Conservation (phyloP, 2,329 filamentous ascomycete genomes). For the Pseudogymnoascus sp. region DNA sequence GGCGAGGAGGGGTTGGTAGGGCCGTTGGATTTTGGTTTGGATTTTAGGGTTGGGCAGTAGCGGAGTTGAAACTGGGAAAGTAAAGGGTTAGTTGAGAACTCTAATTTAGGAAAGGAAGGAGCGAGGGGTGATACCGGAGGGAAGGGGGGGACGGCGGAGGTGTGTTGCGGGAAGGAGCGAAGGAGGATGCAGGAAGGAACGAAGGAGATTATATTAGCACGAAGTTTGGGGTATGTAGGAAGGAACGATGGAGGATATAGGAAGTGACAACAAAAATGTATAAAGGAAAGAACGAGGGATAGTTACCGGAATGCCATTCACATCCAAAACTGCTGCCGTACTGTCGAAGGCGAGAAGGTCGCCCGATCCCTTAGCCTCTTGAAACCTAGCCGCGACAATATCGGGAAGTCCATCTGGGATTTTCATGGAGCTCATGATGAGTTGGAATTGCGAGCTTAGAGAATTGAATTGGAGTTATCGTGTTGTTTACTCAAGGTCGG, state of each 20-base stretch:
- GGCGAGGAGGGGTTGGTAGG: conserved; percentile 25
- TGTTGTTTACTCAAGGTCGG: neutral
- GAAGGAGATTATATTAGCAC: neutral
- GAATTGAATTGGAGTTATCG: neutral
- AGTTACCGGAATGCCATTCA: conserved; percentile 1
- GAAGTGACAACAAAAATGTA: neutral
- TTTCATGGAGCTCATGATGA: neutral
- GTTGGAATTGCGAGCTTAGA: neutral
- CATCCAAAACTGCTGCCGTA: neutral
- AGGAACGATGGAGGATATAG: neutral
- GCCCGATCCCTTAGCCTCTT: neutral
- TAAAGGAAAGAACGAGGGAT: neutral
- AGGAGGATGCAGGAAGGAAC: neutral
- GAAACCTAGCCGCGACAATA: neutral
- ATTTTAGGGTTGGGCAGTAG: conserved; percentile 58
- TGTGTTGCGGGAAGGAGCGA: neutral
- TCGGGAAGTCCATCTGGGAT: neutral
- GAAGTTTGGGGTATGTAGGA: neutral
- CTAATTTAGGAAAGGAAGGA: neutral
- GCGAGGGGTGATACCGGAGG: neutral
- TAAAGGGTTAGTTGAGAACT: neutral
- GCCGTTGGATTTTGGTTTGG: conserved; percentile 47
- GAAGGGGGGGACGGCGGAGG: neutral
- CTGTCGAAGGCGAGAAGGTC: neutral
- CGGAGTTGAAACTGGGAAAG: conserved; percentile 57